Percentiles rank a stretch among this genome's conserved stretches.
Conservation (phyloP, 345 rosid species). For the Citrus trifoliata region DNA sequence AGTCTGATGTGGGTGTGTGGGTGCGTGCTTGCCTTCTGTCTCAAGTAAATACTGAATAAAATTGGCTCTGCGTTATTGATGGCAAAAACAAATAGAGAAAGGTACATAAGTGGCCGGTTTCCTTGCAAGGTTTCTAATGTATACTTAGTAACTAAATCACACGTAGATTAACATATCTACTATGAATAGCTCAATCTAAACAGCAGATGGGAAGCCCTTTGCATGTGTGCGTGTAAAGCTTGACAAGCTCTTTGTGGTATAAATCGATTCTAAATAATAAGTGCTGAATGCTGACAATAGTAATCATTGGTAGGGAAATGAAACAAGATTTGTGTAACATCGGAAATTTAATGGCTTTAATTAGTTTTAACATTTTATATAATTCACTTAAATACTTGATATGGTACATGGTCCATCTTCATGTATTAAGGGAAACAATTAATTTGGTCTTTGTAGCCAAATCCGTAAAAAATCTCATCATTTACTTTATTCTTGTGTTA, state of each 20-base stretch:
- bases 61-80: not conserved
- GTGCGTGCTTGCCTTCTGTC: not conserved
- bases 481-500: not conserved
- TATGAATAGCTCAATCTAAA: not conserved
- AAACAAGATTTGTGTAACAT: not conserved
- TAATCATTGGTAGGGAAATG: not conserved
- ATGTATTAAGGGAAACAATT: not conserved
- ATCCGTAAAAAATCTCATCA: not conserved
- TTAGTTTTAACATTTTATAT: not conserved
- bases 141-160: not conserved
- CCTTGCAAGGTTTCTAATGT: not conserved
- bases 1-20: not conserved
- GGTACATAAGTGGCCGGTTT: not conserved
- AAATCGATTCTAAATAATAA: not conserved
- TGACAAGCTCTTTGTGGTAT: not conserved
- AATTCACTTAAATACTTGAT: not conserved
- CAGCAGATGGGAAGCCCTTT: not conserved
- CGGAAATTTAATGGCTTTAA: not conserved
- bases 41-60: not conserved
- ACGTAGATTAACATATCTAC: not conserved
- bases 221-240: not conserved
- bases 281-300: not conserved
- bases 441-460: too few relatives aligned
- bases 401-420: not conserved
- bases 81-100: not conserved